A percentile compares a stretch with the other conserved stretches of the same genome.
These are phyloP conservation scores for Aspergillus sp. DNA, from an alignment of 2,329 filamentous ascomycete genomes.

Conservation along the genomic window DNA sequence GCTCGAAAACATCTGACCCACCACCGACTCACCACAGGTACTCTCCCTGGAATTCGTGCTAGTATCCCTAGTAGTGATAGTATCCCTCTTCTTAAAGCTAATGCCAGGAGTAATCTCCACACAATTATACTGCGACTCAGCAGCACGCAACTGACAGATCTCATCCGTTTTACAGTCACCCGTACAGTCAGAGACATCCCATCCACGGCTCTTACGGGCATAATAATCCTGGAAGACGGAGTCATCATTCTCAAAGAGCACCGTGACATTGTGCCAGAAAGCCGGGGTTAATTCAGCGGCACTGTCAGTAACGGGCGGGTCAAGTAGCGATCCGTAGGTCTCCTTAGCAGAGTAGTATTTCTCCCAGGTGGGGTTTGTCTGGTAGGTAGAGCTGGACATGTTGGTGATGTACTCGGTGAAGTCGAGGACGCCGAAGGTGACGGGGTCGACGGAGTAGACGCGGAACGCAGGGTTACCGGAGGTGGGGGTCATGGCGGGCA, in stretches of 20 bases:
- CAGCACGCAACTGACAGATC: slow-evolving; percentile 47
- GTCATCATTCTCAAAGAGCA: slow-evolving; percentile 48
- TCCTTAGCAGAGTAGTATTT: slow-evolving; percentile 48
- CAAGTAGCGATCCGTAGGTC: slow-evolving; percentile 50
- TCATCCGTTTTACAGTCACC: slow-evolving; percentile 49
- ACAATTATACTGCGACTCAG: slow-evolving; percentile 57
- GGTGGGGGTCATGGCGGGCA: slow-evolving; percentile 55
- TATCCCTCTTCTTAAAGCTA: slow-evolving; percentile 33
- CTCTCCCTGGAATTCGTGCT: slow-evolving; percentile 6
- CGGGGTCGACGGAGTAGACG: slow-evolving; percentile 59
- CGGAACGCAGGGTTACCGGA: slow-evolving; percentile 58
- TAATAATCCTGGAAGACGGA: slow-evolving; percentile 53
- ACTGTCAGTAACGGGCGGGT: slow-evolving; percentile 38
- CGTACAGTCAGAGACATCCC: slow-evolving; percentile 45
- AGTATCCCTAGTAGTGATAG: background rate
- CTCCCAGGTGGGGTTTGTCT: slow-evolving; percentile 56
- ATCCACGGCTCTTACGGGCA: slow-evolving; percentile 53
- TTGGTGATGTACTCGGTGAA: slow-evolving; percentile 54
- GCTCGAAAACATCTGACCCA: slow-evolving; percentile 21
- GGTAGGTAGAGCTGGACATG: slow-evolving; percentile 54
- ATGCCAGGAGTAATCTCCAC: slow-evolving; percentile 41
- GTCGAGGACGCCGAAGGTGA: slow-evolving; percentile 56
- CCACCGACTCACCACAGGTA: slow-evolving; percentile 20
- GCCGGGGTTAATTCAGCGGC: slow-evolving; percentile 59
- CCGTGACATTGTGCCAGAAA: slow-evolving; percentile 61